A percentile compares a stretch with the other conserved stretches of the same genome.
Evolutionary conservation across 345 rosid species (phyloP).

Genomic region (Eucalyptus grandis): DNA sequence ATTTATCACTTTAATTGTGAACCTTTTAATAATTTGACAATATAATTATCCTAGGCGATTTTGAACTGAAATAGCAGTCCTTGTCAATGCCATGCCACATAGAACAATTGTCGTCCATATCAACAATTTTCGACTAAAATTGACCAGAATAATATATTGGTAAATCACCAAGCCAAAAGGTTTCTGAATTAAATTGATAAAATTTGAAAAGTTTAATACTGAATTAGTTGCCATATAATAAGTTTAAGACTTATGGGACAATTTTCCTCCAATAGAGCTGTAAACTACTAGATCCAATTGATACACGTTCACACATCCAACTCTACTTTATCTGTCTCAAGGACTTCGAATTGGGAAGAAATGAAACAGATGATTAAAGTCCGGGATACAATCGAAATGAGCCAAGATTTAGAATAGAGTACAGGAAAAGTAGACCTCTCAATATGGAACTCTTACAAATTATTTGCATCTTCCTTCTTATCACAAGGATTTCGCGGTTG

Average conservation of each 20-base stretch:
- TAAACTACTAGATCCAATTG: background rate
- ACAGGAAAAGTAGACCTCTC: background rate
- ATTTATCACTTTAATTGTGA: background rate
- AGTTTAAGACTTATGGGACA: background rate
- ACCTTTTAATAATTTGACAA: no score
- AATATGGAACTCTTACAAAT: background rate
- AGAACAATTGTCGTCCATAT: rapidly evolving
- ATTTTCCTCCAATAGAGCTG: background rate
- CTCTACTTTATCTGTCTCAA: background rate
- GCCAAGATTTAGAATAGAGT: background rate
- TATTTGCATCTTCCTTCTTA: background rate
- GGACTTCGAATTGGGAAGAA: background rate
- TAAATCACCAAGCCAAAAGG: background rate
- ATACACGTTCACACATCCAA: background rate
- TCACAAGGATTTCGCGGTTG: background rate
- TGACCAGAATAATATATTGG: background rate
- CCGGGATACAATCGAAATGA: background rate
- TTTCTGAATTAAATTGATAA: no score
- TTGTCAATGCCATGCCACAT: rapidly evolving
- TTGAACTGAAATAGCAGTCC: rapidly evolving
- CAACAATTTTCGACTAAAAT: no score
- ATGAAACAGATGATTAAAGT: background rate
- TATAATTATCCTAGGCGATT: rapidly evolving
- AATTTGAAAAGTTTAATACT: background rate
- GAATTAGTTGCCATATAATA: rapidly evolving